Percentiles rank a stretch among this genome's conserved stretches.
These are phyloP conservation scores for Xylaria sp. DNA, from an alignment of 2,329 filamentous ascomycete species.

Conservation along the genomic window DNA sequence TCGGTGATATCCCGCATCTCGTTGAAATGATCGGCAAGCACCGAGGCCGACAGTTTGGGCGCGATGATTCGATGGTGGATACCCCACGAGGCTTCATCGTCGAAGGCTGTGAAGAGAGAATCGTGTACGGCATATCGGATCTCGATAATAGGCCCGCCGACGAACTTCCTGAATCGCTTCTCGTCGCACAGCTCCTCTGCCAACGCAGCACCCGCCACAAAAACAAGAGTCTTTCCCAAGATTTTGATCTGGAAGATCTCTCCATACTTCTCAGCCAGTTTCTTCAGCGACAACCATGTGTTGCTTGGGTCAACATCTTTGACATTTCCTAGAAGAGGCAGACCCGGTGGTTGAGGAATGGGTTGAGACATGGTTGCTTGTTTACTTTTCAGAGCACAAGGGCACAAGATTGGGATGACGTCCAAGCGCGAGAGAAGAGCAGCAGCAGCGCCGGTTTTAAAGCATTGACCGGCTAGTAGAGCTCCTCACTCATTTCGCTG, in stretches of 20 bases:
- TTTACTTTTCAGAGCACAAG: conserved; percentile 9
- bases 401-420: background rate
- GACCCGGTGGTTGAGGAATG: conserved; percentile 62
- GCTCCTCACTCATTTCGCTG: conserved; percentile 23
- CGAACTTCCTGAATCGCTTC: conserved; percentile 65
- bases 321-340: conserved; percentile 64
- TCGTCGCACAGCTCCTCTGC: conserved; percentile 62
- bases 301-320: conserved; percentile 61
- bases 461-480: conserved; percentile 17
- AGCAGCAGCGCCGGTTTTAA: conserved; percentile 30
- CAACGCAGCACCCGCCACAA: conserved; percentile 55
- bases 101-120: conserved; percentile 63
- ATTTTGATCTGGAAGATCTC: conserved; percentile 59
- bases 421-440: background rate
- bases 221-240: conserved; percentile 55
- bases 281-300: conserved; percentile 61
- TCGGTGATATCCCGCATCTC: conserved; percentile 62
- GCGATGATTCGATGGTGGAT: conserved; percentile 64
- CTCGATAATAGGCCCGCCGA: conserved; percentile 64
- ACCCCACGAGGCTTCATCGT: conserved; percentile 61
- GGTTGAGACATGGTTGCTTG: conserved; percentile 54
- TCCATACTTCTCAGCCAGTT: conserved; percentile 60
- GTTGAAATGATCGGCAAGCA: conserved; percentile 53
- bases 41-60: conserved; percentile 54
- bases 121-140: conserved; percentile 63